Evolutionary conservation across 805 yeast genomes (phyloP), one percentile per base, ranked within the genome.

Genomic region (Clavispora fructus): DNA sequence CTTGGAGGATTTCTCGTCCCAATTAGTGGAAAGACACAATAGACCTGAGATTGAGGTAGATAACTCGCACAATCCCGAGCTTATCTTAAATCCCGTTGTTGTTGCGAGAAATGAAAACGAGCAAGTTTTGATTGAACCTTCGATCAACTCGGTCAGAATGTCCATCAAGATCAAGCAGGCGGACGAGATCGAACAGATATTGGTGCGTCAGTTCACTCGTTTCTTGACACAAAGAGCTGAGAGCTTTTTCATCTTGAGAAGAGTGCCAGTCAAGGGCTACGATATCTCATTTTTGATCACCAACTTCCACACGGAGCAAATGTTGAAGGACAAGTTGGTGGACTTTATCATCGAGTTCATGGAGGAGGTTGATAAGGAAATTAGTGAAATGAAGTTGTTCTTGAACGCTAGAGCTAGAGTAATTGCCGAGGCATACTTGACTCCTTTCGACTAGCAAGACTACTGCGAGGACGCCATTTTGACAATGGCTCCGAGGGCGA

Each of bases 321-420:
- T 94, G 96, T 79, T 91, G 70, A 92, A 94, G 71, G 91, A 85
- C 59, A 94, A 94, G 69, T 78, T 94, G 58, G 96, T 94, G 39
- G 99, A 94, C 67, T 94, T 94, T 66, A 91, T 94, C 56, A 89
- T 94, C 56, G 98, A 94, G 71, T 94, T 94, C 66, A 91, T 94
- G 98, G 98, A 94, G 67, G 99, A 91, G 61, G 99, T 94, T 16
- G 99, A 94, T 67, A 92, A 90, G 72, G 99, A 94, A 68, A 94
- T 94, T 61, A 88, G 97, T 67, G 99, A 94, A 65, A 94, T 94
- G 95, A 94, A 94, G 69, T 77, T 94, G 65, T 94, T 92, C 66
- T 79, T 94, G 64, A 94, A 94, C 62, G 97, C 99, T 12, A 81
- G 99, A 63, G 99, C 99, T 12, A 85, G 99, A 74, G 92, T 89